Evolutionary conservation across 495 filamentous ascomycete genomes (phyloP), one percentile per base, ranked within the genome.

Genomic region (Aspergillus leporis): DNA sequence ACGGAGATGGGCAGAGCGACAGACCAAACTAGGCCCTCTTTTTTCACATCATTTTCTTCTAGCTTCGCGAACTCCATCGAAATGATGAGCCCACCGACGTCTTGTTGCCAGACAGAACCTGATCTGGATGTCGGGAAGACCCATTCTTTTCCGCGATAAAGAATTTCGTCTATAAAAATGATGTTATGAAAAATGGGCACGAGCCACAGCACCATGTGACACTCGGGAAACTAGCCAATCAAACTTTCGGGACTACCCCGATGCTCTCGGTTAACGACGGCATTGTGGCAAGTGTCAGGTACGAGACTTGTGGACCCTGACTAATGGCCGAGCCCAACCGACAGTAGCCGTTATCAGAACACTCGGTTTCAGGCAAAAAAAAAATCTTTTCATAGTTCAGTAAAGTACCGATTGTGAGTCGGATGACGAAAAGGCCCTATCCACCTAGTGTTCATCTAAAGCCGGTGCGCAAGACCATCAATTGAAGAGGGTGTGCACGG

Each of bases 61-160:
- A 8, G 32, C 12, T n/a, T 53, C 51, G 38, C 22, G 14, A 10
- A 47, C 19, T 8, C 43, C 43, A 22, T 40, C 32, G 34, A 16
- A 28, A 16, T 23, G 0, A 53, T 14, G 38, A 38, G 34, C 31
- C 32, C 38, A 53, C 32, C 6, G 19, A 21, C 51, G 38, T 16
- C 28, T 53, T 22, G 34, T 32, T 53, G 10, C 51, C 51, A 53
- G 12, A 53, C 51, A 53, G 51, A 53, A 41, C 32, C 51, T 40
- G 51, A 53, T 25, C 4, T 41, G 12, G 14, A 32, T 14, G 23
- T 23, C 22, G 32, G 51, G 19, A 25, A 18, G 56, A 38, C 46
- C 57, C 57, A 59, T 59, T 38, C 30, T 36, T 61, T 61, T 61
- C 59, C 59, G 59, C 53, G 54, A 56, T 49, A 41, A 28, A 49